Percentiles rank a stretch among this genome's conserved stretches.
Evolutionary conservation across 129 eudicot genomes (phyloP).

Genomic region (Arctium lappa): DNA sequence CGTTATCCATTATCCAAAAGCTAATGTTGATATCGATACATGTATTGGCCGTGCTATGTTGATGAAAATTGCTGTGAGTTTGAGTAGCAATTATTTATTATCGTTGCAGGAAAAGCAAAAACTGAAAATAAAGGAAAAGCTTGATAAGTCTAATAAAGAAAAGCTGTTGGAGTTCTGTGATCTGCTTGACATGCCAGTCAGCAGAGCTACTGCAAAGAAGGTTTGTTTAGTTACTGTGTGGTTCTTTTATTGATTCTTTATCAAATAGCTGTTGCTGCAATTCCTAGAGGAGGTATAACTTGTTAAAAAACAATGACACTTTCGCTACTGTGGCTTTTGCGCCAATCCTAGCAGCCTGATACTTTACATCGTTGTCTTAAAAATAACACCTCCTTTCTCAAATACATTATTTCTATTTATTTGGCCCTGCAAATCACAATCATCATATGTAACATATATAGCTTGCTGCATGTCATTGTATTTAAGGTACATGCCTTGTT

Average conservation of each 20-base stretch:
- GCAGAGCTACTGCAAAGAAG: constrained; percentile 65
- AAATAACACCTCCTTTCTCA: not conserved
- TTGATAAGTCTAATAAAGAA: constrained; percentile 83
- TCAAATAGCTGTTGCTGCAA: not conserved
- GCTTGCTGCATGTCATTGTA: constrained; percentile 7
- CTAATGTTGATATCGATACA: not conserved
- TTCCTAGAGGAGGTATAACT: not conserved
- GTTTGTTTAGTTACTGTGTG: constrained; percentile 36
- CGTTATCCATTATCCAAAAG: not conserved
- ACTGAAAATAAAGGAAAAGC: constrained; percentile 72
- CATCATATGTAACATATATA: too few relatives aligned
- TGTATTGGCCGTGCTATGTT: not conserved
- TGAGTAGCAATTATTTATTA: not conserved
- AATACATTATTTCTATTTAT: not conserved
- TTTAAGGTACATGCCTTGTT: not conserved
- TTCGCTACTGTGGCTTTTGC: not conserved
- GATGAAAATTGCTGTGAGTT: not conserved
- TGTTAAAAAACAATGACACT: not conserved
- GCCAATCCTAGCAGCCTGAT: not conserved
- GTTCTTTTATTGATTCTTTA: not conserved
- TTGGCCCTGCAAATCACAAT: not conserved
- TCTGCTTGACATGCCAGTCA: constrained; percentile 68
- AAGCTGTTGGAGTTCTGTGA: constrained; percentile 83
- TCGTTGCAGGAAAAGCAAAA: constrained; percentile 83
- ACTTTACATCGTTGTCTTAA: not conserved